A percentile compares a stretch with the other conserved stretches of the same genome.
phyloP scores from a whole-genome alignment of 1,284 basidiomycete genomes.

The Trichosporon faecale region DNA sequence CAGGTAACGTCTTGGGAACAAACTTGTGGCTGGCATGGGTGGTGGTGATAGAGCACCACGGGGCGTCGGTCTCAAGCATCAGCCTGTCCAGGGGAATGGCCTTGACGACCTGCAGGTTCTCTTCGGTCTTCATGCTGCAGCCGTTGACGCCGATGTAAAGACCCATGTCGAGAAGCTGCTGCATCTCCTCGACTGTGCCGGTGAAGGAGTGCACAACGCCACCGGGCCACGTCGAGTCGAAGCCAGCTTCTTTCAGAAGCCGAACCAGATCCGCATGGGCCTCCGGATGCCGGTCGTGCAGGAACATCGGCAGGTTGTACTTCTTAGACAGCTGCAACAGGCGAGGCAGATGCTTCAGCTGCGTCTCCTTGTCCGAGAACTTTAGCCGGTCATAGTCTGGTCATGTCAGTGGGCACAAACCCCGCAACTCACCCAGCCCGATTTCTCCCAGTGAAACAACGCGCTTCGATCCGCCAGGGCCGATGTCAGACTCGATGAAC shows the following conservation, averaged over 20 bases:
- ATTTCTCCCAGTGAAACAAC: constrained; percentile 81
- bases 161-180: constrained; percentile 68
- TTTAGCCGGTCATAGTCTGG: constrained; percentile 79
- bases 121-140: constrained; percentile 75
- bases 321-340: constrained; percentile 70
- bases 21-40: constrained; percentile 68
- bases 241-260: constrained; percentile 37
- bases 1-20: constrained; percentile 59
- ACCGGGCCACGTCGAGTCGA: constrained; percentile 58
- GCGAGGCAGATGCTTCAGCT: constrained; percentile 66
- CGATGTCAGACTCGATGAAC: constrained; percentile 58
- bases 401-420: constrained; percentile 7
- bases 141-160: constrained; percentile 76
- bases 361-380: constrained; percentile 64
- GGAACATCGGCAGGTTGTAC: constrained; percentile 72
- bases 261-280: constrained; percentile 68
- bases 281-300: constrained; percentile 78
- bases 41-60: constrained; percentile 77
- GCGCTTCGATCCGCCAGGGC: constrained; percentile 57
- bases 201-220: constrained; percentile 88
- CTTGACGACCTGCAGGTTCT: constrained; percentile 64
- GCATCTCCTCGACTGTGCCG: constrained; percentile 64
- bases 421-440: constrained; percentile 62
- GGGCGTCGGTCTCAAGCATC: constrained; percentile 79
- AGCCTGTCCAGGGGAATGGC: constrained; percentile 64